These are phyloP conservation scores for Plasmopara halstedii DNA, from an alignment of 352 stramenopile species.

Conservation along the genomic window DNA sequence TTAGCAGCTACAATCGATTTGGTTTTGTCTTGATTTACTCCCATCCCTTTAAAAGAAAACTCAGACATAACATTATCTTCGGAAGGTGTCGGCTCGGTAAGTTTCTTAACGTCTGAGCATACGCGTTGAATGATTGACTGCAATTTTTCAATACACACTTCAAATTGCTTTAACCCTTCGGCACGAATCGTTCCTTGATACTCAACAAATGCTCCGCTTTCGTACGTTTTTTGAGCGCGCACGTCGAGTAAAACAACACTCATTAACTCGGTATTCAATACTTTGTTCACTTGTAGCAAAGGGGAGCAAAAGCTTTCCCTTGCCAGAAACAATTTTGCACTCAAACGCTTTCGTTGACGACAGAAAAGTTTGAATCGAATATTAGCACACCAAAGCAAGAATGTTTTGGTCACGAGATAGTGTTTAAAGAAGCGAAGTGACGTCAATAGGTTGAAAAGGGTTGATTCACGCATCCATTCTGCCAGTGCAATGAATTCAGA, in stretches of 20 bases:
- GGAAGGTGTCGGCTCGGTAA: conserved; percentile 55
- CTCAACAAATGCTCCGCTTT: conserved; percentile 84
- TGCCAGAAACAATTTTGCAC: conserved; percentile 79
- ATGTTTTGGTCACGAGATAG: conserved; percentile 90
- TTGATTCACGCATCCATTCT: conserved; percentile 93
- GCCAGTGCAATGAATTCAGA: conserved; percentile 91
- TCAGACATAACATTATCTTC: conserved; percentile 63
- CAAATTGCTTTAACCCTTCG: conserved; percentile 87
- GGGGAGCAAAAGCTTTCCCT: conserved; percentile 87
- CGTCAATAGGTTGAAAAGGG: conserved; percentile 93
- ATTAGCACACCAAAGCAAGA: conserved; percentile 83
- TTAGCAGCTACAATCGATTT: conserved; percentile 92
- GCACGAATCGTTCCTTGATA: conserved; percentile 82
- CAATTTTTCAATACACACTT: conserved; percentile 87
- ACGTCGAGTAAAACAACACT: conserved; percentile 78
- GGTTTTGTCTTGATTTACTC: conserved; percentile 64
- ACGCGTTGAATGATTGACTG: conserved; percentile 86
- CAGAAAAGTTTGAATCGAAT: conserved; percentile 88
- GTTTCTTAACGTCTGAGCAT: conserved; percentile 85
- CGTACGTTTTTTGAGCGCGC: conserved; percentile 85
- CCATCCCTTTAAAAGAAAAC: conserved; percentile 15
- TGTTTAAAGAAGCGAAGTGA: conserved; percentile 92
- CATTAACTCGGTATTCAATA: conserved; percentile 79
- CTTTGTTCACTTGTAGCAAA: conserved; percentile 85
- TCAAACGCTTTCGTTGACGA: conserved; percentile 81